Base-by-base conservation (phyloP, 78 protist species). In the Planoprotostelium fungivorum region DNA sequence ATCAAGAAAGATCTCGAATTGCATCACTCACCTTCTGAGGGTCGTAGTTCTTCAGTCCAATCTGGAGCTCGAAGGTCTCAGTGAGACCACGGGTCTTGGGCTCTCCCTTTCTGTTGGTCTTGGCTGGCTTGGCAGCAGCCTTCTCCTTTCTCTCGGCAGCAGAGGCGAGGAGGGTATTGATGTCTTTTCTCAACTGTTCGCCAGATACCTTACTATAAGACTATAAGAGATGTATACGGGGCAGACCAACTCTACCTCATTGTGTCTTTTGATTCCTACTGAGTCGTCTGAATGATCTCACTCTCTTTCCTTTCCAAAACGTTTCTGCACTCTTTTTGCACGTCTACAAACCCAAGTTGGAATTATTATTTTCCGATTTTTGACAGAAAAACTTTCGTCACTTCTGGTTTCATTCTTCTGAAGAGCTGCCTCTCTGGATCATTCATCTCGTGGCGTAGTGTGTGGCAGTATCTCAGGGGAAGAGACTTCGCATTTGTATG, bases 11-110 rank as follows among this genome's bases (percentile, higher is more conserved):
- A n/a, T n/a, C n/a, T n/a, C n/a, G n/a, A n/a, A n/a, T n/a, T n/a
- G n/a, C n/a, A n/a, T n/a, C n/a, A n/a, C n/a, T n/a, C n/a, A n/a
- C n/a, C n/a, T 96, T 97, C 91, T 94, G 92, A 94, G 99, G 97
- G 90, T 99, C 99, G 98, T 98, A 98, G 97, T 98, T 97, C 98
- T 99, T 99, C 63, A 99, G 97, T 38, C 97, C 96, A 87, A 98
- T 89, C 96, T 99, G 99, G 85, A 99, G 97, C 95, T 99, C 99
- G 84, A 99, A 88, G 35, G 99, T 95, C 97, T 99, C 99, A 5
- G 35, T 23, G 98, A 98, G 98, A 87, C 92, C 92, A 35, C 94
- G 34, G 73, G 84, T 86, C 73, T 51, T 51, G 73, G 73, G 73
- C 73, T 51, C 73, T 5, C 73, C 73, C 73, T 51, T 51, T 16